Conservation (phyloP, 2,329 filamentous ascomycete genomes). For the Paecilomyces variotii region DNA sequence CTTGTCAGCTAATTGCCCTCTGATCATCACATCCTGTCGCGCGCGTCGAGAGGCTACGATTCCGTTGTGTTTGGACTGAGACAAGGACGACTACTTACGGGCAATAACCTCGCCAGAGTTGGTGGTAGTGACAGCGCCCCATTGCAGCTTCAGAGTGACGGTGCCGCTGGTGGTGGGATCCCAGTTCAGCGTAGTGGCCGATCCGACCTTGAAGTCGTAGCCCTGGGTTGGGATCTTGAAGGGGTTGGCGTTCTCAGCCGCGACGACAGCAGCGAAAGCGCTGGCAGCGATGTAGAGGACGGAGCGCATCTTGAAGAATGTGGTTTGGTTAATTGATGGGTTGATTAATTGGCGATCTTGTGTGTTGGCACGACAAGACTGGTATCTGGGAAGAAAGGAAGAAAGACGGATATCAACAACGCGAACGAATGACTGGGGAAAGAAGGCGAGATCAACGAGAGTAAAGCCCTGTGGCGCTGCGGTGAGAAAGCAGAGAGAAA, state of each 20-base stretch:
- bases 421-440: not conserved
- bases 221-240: conserved; percentile 40
- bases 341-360: not conserved
- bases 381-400: not conserved
- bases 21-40: no score
- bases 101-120: conserved; percentile 34
- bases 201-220: conserved; percentile 39
- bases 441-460: not conserved
- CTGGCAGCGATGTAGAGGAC: conserved; percentile 35
- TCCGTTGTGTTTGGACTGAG: not conserved
- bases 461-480: not conserved
- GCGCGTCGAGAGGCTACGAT: not conserved
- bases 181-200: conserved; percentile 42
- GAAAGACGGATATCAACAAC: not conserved
- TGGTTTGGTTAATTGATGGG: no score
- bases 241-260: conserved; percentile 38
- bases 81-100: conserved; percentile 26
- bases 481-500: not conserved
- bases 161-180: conserved; percentile 42
- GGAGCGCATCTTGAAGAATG: conserved; percentile 37
- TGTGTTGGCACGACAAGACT: not conserved
- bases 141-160: conserved; percentile 45
- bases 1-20: not conserved
- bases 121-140: conserved; percentile 35
- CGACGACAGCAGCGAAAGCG: conserved; percentile 35